Conservation (phyloP, 306 rosid species). For the Senna tora region DNA sequence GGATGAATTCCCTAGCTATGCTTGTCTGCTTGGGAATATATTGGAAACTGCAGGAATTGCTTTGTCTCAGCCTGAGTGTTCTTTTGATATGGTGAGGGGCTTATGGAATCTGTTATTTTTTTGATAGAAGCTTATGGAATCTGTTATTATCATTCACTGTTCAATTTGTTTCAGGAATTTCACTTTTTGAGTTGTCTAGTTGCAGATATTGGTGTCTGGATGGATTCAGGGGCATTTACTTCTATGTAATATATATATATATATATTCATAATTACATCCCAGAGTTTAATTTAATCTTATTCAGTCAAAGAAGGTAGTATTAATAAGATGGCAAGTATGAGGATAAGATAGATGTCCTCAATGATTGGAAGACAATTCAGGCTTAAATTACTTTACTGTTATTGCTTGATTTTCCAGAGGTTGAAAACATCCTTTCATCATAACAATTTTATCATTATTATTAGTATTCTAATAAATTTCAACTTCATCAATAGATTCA, state of each 20-base stretch:
- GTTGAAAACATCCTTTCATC: neutral
- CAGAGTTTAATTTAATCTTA: neutral
- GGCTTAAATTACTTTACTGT: neutral
- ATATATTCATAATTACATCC: neutral
- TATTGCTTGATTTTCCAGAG: neutral
- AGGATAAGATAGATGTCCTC: neutral
- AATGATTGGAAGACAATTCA: neutral
- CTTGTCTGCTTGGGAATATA: slow-evolving; percentile 94
- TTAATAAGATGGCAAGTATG: neutral
- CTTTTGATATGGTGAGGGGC: slow-evolving; percentile 78
- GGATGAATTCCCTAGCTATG: slow-evolving; percentile 79
- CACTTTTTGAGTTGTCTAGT: slow-evolving; percentile 18
- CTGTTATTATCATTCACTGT: slow-evolving; percentile 18
- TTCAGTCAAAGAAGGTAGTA: neutral
- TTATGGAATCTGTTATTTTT: slow-evolving; percentile 35
- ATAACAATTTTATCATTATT: no score
- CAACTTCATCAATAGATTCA: neutral
- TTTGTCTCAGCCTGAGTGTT: slow-evolving; percentile 78
- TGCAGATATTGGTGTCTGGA: slow-evolving; percentile 14
- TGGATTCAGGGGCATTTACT: slow-evolving; percentile 26
- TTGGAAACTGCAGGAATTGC: slow-evolving; percentile 79
- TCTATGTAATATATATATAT: neutral
- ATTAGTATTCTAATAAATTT: no score
- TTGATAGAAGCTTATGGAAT: slow-evolving; percentile 37
- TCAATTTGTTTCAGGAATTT: slow-evolving; percentile 29